Conservation (phyloP, 768 basidiomycete genomes). For the Agaricus sinodeliciosus region DNA sequence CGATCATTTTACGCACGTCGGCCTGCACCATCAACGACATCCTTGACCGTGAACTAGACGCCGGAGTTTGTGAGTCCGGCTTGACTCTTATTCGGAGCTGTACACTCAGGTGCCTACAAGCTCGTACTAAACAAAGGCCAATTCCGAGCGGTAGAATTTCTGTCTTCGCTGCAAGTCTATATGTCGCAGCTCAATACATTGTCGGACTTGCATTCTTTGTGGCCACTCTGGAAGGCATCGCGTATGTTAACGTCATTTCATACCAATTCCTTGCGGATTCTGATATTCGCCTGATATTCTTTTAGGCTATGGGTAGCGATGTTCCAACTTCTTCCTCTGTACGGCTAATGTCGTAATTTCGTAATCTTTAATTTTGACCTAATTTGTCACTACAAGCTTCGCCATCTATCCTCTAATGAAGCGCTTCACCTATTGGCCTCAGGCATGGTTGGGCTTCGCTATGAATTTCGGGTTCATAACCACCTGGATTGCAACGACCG, state of each 20-base stretch:
- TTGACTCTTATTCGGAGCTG: neutral
- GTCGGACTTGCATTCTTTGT: constrained; percentile 35
- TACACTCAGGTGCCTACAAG: constrained; percentile 18
- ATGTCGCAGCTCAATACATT: constrained; percentile 33
- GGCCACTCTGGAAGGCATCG: constrained; percentile 21
- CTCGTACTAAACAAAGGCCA: constrained; percentile 41
- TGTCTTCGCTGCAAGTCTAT: constrained; percentile 32
- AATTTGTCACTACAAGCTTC: constrained; percentile 22
- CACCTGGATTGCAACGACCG: constrained; percentile 38
- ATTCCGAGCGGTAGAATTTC: constrained; percentile 44
- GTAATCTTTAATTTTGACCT: neutral
- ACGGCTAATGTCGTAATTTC: constrained; percentile 12
- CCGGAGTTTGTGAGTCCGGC: constrained; percentile 39
- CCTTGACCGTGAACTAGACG: constrained; percentile 45
- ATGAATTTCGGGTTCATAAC: constrained; percentile 51
- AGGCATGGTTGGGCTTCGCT: constrained; percentile 54
- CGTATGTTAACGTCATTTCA: constrained; percentile 21
- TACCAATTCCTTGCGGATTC: neutral
- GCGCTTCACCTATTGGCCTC: constrained; percentile 52
- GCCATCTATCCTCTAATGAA: constrained; percentile 49
- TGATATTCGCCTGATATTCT: constrained; percentile 16
- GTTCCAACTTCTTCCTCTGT: constrained; percentile 42
- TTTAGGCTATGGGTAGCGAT: constrained; percentile 34
- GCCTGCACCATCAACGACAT: constrained; percentile 55
- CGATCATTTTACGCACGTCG: constrained; percentile 37